Base-by-base conservation (phyloP, 108 stramenopile genomes). In the Nitzschia palea region DNA sequence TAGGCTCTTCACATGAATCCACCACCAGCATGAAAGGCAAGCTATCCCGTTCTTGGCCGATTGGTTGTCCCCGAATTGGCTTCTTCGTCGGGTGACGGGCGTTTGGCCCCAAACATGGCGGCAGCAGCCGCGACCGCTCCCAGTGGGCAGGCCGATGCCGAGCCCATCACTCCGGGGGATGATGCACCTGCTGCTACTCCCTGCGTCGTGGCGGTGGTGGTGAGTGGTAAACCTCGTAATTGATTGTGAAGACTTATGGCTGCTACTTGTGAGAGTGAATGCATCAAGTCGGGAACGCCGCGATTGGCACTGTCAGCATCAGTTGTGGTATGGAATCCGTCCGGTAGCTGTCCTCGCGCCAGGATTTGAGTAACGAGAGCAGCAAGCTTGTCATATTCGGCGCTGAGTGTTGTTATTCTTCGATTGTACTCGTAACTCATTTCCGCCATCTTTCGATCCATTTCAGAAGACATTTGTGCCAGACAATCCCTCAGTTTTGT, bases 191-290 rank as follows among this genome's bases (percentile, higher is more conserved):
- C 55, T n/a, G 55, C 32, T 40, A 12, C 10, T 10, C 10, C 12
- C 47, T n/a, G 47, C n/a, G 47, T 20, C n/a, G n/a, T n/a, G 1
- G 51, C 51, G 1, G 51, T 26, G 27, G 51, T 26, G 1, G 51
- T 26, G 0, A 18, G 32, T 10, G 33, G 40, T 3, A 34, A n/a
- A 3, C 42, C 26, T 25, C 51, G 65, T 20, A 65, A 26, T 14
- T 68, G 67, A 42, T 45, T 59, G 4, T 62, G 71, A 12, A 74
- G 35, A 67, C 64, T 69, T 55, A 73, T 47, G 1, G 77, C 81
- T 20, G 83, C 86, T 4, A 79, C 82, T 52, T 83, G 82, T 20
- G 83, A 78, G 26, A 87, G 62, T 0, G 82, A 82, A 30, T 82
- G 73, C 81, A 87, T 78, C 72, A 82, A 59, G 68, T 77, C 79